Evolutionary conservation across 371 early-diverging fungal genomes (phyloP), one percentile per base, ranked within the genome.

Genomic region (Syncephalastrum sp.): DNA sequence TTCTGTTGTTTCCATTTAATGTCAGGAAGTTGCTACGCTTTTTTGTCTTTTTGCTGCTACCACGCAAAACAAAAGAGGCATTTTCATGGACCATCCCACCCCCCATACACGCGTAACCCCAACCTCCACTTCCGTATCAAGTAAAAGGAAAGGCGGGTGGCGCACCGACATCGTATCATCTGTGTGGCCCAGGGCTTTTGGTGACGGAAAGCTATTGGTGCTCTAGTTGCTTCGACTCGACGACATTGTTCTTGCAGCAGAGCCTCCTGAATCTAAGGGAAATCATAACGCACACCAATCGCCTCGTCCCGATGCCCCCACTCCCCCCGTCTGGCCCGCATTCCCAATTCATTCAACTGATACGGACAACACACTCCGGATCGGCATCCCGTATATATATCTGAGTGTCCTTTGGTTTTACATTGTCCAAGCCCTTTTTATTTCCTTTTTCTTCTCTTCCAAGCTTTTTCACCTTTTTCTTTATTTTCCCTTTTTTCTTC

Each of bases 251-350:
- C 38, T 33, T 33, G 38, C 38, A 33, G 38, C 38, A 33, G 38
- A 33, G 38, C 27, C 50, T 50, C 50, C 50, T 50, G 50, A 50
- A 25, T 50, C 50, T n/a, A 50, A 27, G 38, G 38, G 38, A 33
- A 33, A 33, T 33, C 38, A 6, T 33, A 33, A 12, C 42, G 19
- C 14, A 47, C n/a, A 56, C 56, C 56, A 56, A 56, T 56, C 38
- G 48, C 47, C 25, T 56, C n/a, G 24, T 24, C 27, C 48, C 46
- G 48, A 56, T 56, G 25, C 42, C 47, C 44, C 38, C 48, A 29
- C 38, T 14, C 44, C 56, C 48, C 45, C 48, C 56, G 38, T 19
- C 56, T 27, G 51, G 51, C 27, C 51, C 51, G 41, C 51, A 51
- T 51, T 51, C 51, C 33, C 25, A 23, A 41, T 52, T 52, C 42